These are phyloP conservation scores for Radiomyces spectabilis DNA, from an alignment of 192 early-diverging fungal genomes.

Conservation along the genomic window DNA sequence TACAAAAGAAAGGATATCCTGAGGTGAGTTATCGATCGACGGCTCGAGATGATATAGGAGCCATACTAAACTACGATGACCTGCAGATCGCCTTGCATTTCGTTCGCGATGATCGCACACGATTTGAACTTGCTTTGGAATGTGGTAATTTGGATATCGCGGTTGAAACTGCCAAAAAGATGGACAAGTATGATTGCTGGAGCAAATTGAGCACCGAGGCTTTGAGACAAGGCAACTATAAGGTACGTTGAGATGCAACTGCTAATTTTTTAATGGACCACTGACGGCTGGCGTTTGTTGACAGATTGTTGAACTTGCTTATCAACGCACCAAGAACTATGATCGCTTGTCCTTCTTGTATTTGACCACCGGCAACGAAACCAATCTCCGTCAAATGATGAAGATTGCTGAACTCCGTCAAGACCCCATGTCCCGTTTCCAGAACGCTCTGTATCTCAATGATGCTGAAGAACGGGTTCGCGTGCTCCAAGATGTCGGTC, in stretches of 20 bases:
- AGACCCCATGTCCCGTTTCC: slow-evolving; percentile 85
- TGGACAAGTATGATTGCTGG: slow-evolving; percentile 91
- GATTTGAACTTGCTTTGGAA: slow-evolving; percentile 94
- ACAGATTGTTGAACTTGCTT: slow-evolving; percentile 81
- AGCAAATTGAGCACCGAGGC: slow-evolving; percentile 83
- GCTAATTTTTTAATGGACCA: background rate
- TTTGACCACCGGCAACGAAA: slow-evolving; percentile 82
- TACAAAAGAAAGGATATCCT: slow-evolving; percentile 99
- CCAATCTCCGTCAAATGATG: slow-evolving; percentile 92
- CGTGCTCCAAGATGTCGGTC: slow-evolving; percentile 79
- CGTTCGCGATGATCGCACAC: slow-evolving; percentile 92
- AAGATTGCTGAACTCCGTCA: slow-evolving; percentile 85
- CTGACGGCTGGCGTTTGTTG: background rate
- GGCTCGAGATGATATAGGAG: no score
- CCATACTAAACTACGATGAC: no score
- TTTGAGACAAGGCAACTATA: slow-evolving; percentile 83
- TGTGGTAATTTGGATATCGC: slow-evolving; percentile 97
- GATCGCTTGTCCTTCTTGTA: slow-evolving; percentile 95
- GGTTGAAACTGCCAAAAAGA: slow-evolving; percentile 85
- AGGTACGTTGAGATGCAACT: slow-evolving; percentile 30
- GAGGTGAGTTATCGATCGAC: no score
- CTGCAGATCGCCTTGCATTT: slow-evolving; percentile 88
- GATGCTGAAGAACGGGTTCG: slow-evolving; percentile 88
- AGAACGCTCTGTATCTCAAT: slow-evolving; percentile 87
- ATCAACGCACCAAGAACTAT: slow-evolving; percentile 87